phyloP scores from a whole-genome alignment of 345 rosid species.

The Syzygium jambos region DNA sequence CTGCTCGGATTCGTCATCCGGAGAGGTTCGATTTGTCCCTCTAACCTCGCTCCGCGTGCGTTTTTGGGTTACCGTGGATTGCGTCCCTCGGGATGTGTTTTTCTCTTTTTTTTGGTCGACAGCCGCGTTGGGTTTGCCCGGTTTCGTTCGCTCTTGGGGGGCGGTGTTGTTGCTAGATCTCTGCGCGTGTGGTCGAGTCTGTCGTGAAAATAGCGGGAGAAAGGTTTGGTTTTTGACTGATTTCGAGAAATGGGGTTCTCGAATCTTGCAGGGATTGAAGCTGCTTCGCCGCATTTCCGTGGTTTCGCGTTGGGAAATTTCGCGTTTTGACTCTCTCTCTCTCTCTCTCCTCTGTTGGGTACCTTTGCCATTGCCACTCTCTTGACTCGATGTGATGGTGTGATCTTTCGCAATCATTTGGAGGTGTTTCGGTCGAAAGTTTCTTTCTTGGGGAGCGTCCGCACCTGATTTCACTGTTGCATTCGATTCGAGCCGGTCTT shows the following conservation, averaged over 20 bases:
- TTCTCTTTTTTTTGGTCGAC: not conserved
- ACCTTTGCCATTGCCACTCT: not conserved
- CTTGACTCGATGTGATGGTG: not conserved
- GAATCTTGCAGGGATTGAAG: not conserved
- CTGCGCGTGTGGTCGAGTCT: not conserved
- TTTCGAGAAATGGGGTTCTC: not conserved
- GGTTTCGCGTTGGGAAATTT: not conserved
- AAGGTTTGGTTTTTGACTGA: not conserved
- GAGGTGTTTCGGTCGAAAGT: not conserved
- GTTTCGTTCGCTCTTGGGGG: not conserved
- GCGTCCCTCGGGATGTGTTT: not conserved
- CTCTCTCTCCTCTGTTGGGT: not conserved
- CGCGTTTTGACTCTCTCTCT: not conserved
- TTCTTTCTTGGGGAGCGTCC: not conserved
- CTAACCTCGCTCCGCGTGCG: not conserved
- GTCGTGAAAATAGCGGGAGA: not conserved
- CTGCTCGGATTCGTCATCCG: not conserved
- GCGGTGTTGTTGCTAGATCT: not conserved
- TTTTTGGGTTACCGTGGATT: not conserved
- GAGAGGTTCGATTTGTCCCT: not conserved
- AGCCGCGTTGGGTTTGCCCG: not conserved
- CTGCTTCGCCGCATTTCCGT: not conserved
- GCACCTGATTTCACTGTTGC: not conserved
- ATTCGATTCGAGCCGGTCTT: not conserved
- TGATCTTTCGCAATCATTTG: not conserved